phyloP scores from a whole-genome alignment of 2,329 filamentous ascomycete species.

The Whalleya microplaca region DNA sequence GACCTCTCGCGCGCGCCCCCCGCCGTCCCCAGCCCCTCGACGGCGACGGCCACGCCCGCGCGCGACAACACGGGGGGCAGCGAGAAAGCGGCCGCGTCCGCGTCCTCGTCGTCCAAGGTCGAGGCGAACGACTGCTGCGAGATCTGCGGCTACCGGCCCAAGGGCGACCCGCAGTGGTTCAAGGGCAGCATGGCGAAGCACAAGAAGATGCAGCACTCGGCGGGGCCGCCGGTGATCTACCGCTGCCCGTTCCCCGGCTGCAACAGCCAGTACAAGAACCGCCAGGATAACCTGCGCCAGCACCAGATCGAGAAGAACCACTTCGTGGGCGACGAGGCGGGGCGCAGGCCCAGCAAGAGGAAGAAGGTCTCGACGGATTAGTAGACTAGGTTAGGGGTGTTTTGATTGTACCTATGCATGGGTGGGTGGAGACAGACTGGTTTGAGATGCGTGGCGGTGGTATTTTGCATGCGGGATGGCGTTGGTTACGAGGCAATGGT shows the following conservation, averaged over 20 bases:
- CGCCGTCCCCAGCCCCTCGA: constrained; percentile 15
- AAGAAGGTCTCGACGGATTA: constrained; percentile 43
- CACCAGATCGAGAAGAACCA: constrained; percentile 61
- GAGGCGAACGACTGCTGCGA: constrained; percentile 53
- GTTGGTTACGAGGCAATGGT: constrained; percentile 3
- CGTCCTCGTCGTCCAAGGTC: constrained; percentile 32
- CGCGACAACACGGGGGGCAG: constrained; percentile 5
- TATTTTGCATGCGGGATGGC: constrained; percentile 20
- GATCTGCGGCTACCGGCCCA: constrained; percentile 58
- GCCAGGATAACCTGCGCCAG: constrained; percentile 58
- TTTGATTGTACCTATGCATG: background rate
- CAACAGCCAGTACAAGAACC: constrained; percentile 58
- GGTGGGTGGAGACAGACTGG: too few relatives aligned
- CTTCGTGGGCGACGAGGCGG: constrained; percentile 48
- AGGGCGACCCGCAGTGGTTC: constrained; percentile 62
- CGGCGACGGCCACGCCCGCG: constrained; percentile 16
- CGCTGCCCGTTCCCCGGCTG: constrained; percentile 58
- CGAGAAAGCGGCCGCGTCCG: constrained; percentile 21
- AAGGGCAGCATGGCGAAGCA: constrained; percentile 63
- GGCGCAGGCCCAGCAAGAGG: constrained; percentile 49
- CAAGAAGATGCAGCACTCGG: constrained; percentile 57
- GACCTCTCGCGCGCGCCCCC: constrained; percentile 11
- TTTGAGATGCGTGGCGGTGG: background rate
- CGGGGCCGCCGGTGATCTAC: constrained; percentile 53
- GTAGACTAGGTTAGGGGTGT: background rate